A percentile compares a stretch with the other conserved stretches of the same genome.
These are phyloP conservation scores for Mortierella sp. DNA, from an alignment of 371 early-diverging fungal species.

Conservation along the genomic window DNA sequence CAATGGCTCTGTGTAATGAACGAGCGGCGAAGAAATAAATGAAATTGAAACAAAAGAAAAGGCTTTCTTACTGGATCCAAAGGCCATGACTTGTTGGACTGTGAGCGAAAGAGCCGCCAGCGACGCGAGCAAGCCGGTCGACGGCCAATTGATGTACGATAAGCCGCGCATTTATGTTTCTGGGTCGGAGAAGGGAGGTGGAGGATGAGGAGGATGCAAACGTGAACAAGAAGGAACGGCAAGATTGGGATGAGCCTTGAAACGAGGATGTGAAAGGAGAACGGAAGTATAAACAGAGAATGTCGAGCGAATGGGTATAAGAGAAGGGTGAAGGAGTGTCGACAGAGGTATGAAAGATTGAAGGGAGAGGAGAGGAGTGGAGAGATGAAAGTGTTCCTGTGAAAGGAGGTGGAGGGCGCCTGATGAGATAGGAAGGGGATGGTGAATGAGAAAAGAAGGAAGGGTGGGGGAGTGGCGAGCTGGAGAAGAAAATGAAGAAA, in stretches of 20 bases:
- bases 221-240: neutral
- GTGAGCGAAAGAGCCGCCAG: neutral
- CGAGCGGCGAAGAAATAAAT: neutral
- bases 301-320: neutral
- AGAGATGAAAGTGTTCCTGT: neutral
- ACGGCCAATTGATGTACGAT: neutral
- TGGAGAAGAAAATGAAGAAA: neutral
- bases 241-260: too few relatives aligned
- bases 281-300: neutral
- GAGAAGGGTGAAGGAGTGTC: neutral
- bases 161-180: neutral
- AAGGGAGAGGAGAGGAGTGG: neutral
- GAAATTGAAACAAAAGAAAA: neutral
- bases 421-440: neutral
- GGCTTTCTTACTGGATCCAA: constrained; percentile 7
- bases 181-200: too few relatives aligned
- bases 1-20: neutral
- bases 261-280: neutral
- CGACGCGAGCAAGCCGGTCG: constrained; percentile 5
- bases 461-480: neutral
- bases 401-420: constrained; percentile 10
- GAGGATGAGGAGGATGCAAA: neutral
- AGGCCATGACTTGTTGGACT: constrained; percentile 2
- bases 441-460: neutral
- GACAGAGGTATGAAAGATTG: neutral